These are phyloP conservation scores for Colletotrichum simmondsii DNA, from an alignment of 2,329 filamentous ascomycete genomes.

Conservation along the genomic window DNA sequence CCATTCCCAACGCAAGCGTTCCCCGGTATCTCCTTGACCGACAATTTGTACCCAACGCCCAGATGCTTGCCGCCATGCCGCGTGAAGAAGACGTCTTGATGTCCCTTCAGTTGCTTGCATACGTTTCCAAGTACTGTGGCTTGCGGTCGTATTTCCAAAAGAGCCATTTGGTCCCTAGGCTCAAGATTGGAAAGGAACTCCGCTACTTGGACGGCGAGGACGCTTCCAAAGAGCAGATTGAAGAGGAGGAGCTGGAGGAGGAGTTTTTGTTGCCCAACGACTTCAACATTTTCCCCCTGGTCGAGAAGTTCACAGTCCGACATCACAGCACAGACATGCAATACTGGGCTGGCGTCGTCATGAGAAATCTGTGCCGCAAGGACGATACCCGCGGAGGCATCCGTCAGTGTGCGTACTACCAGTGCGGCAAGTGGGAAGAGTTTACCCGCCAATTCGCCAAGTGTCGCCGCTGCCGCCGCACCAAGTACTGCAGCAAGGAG, in stretches of 20 bases:
- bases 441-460: conserved; percentile 97
- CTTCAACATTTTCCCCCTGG: conserved; percentile 97
- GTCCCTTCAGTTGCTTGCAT: conserved; percentile 95
- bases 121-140: conserved; percentile 99
- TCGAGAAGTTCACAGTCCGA: conserved; percentile 97
- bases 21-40: conserved; percentile 84
- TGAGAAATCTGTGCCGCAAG: conserved; percentile 98
- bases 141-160: conserved; percentile 94
- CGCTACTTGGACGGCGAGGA: conserved; percentile 80
- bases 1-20: conserved; percentile 75
- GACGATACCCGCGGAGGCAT: conserved; percentile 95
- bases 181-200: conserved; percentile 90
- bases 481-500: conserved; percentile 99
- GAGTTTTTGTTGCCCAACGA: conserved; percentile 94
- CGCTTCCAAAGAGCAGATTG: conserved; percentile 51
- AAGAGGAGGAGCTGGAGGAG: conserved; percentile 77
- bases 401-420: conserved; percentile 95
- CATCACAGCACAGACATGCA: conserved; percentile 98
- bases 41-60: conserved; percentile 73
- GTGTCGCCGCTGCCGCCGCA: conserved; percentile 93
- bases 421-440: conserved; percentile 98
- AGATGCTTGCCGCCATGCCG: conserved; percentile 90
- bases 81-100: conserved; percentile 97
- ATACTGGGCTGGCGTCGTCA: conserved; percentile 99
- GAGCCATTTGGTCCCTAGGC: conserved; percentile 90